Evolutionary conservation across 495 filamentous ascomycete species (phyloP), one percentile per base, ranked within the genome.

Genomic region (Terfezia boudieri): DNA sequence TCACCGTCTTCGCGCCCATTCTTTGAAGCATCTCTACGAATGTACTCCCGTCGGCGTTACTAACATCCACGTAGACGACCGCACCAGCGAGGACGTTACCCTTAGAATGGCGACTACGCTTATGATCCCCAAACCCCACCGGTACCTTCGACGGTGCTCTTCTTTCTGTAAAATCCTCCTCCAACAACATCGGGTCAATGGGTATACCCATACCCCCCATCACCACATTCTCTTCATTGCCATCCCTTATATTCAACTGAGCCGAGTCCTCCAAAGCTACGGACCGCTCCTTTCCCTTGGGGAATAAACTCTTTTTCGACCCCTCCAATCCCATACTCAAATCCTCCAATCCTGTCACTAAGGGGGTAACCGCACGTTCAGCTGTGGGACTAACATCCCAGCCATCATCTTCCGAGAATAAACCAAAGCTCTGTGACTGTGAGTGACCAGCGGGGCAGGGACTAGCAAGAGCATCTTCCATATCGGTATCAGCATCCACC

Each of bases 11-110:
- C 16, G 88, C 90, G 9, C 90, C 90, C 75, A 98, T 85, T 53
- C 83, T 78, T 7, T 74, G 74, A 43, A 95, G 71, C 8, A 93
- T 74, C 57, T 90, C 82, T 14, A 82, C 73, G 64, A 95, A 95
- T 51, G 90, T 78, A 14, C 76, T 75, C 4, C 86, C 87, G 64
- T 94, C 86, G 37, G 76, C 82, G 3, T 85, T 90, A 61, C 88
- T 81, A n/a, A 95, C 86, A 68, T 98, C 89, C 9, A 94, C 85
- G 66, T 77, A 86, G n/a, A 90, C 82, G 2, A 88, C 76, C 11
- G 81, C 83, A 3, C 88, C 87, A 12, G 74, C 72, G 1, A 93
- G 70, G 1, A 79, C 16, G 14, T 51, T 46, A 46, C 41, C 6
- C 8, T 5, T 20, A 5, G 4, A 32, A 32, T 32, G 7, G 26